Base-by-base conservation (phyloP, 148 eudicot genomes). In the Chenopodium suecicum region DNA sequence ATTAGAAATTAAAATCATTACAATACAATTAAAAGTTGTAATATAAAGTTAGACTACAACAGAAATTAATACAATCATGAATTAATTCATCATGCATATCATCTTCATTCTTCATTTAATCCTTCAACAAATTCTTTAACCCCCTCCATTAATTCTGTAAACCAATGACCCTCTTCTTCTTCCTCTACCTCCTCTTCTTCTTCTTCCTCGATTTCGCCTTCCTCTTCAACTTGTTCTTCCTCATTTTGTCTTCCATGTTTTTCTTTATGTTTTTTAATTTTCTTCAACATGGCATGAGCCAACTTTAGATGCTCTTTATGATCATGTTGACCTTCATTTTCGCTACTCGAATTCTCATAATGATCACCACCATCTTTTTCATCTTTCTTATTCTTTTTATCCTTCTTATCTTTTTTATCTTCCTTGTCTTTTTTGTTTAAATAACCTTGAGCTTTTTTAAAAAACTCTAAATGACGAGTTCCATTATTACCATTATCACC, bases 241-340 rank as follows among this genome's bases (percentile, higher is more conserved):
- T 73, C 20, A 48, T 11, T 25, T 46, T 31, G 31, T n/a, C 25
- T 73, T 22, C 60, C 60, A 73, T 73, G 52, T 12, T 13, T 13
- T 27, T 41, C 77, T n/a, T 73, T 50, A 52, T 74, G 77, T 12
- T 74, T 74, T 22, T 74, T 74, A 27, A 74, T 74, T 13, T 74
- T 74, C 34, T 74, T 74, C 41, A 74, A 25, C 62, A 74, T 23
- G 11, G 34, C 41, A 52, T 74, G 41, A 74, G 41, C 77, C 77
- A 74, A 50, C n/a, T 25, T 48, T 74, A 74, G n/a, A 48, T 50
- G 63, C 4, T 74, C 77, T 52, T 74, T 50, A 52, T 52, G 10
- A 74, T 25, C 9, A n/a, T 48, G 19, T 10, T 46, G 29, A 73
- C 27, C 62, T 10, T 73, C 62, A 12, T 4, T n/a, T 6, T 1